Percentiles rank a stretch among this genome's conserved stretches.
phyloP scores from a whole-genome alignment of 495 filamentous ascomycete genomes.

The Sordaria brevicollis region DNA sequence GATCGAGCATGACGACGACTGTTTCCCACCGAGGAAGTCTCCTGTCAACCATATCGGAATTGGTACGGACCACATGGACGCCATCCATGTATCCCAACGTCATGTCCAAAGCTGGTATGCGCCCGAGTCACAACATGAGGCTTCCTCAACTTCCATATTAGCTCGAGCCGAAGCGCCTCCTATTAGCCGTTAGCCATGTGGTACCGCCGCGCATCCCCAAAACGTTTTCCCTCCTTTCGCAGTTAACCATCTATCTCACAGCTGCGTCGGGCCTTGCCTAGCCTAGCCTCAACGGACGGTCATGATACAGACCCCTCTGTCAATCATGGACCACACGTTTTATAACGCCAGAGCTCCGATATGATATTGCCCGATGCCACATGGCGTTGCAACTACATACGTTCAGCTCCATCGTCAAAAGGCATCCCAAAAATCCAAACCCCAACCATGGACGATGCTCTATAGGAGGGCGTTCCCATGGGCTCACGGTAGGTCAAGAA shows the following conservation, averaged over 20 bases:
- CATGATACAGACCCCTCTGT: conserved; percentile 8
- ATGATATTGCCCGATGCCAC: not conserved
- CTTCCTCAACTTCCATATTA: not conserved
- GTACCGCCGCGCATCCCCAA: conserved; percentile 4
- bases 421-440: not conserved
- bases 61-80: not conserved
- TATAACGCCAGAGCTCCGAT: not conserved
- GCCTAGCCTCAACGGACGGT: conserved; percentile 22
- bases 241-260: conserved; percentile 17
- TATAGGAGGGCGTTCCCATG: not conserved
- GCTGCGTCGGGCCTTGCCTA: conserved; percentile 7
- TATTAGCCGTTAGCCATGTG: conserved; percentile 13
- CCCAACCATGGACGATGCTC: not conserved
- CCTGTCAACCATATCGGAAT: conserved; percentile 11
- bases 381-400: not conserved
- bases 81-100: not conserved
- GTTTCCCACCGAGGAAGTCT: not conserved
- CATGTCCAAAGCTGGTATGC: not conserved
- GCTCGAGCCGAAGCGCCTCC: conserved; percentile 8
- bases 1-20: not conserved
- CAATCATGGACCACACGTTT: not conserved
- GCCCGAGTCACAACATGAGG: conserved; percentile 1
- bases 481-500: not conserved
- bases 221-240: conserved; percentile 14
- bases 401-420: not conserved